Evolutionary conservation across 208 protist genomes (phyloP).

Genomic region (Wallacemonas rigidus): DNA sequence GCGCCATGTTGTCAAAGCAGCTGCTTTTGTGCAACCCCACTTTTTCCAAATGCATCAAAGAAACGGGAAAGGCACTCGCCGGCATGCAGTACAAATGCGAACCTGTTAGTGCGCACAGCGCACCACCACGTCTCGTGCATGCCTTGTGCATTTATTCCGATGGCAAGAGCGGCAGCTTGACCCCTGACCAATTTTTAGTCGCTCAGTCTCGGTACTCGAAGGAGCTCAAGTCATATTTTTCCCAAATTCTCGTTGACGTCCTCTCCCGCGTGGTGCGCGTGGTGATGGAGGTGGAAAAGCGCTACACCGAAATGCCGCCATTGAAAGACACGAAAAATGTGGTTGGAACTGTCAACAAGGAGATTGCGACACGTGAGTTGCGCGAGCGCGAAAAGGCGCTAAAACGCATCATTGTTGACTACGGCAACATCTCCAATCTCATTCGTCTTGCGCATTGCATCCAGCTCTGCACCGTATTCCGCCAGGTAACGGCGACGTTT

Average conservation of each 20-base stretch:
- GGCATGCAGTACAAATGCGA: conserved; percentile 11
- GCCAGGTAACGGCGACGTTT: conserved; percentile 56
- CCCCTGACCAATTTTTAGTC: conserved; percentile 33
- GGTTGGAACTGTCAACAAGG: conserved; percentile 85
- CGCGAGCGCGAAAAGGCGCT: conserved; percentile 56
- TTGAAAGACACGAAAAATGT: conserved; percentile 42
- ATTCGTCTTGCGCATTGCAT: conserved; percentile 82
- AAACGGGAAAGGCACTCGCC: background rate
- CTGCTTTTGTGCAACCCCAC: conserved; percentile 44
- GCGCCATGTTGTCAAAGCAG: conserved; percentile 42
- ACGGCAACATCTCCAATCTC: conserved; percentile 75
- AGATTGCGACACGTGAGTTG: conserved; percentile 69
- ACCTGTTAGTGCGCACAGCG: background rate
- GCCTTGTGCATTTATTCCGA: conserved; percentile 20
- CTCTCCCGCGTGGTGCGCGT: conserved; percentile 44
- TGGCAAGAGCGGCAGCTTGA: conserved; percentile 22
- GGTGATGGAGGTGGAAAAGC: conserved; percentile 50
- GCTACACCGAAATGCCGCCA: conserved; percentile 42
- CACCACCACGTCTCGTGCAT: conserved; percentile 7
- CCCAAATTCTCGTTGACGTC: conserved; percentile 52
- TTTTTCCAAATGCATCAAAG: conserved; percentile 27
- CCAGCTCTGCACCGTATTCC: conserved; percentile 72
- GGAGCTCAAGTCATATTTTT: conserved; percentile 59
- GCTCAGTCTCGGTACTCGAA: conserved; percentile 29
- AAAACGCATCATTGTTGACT: conserved; percentile 84